Evolutionary conservation across 257 asterid genomes (phyloP).

Genomic region (Salvia rosmarinus): DNA sequence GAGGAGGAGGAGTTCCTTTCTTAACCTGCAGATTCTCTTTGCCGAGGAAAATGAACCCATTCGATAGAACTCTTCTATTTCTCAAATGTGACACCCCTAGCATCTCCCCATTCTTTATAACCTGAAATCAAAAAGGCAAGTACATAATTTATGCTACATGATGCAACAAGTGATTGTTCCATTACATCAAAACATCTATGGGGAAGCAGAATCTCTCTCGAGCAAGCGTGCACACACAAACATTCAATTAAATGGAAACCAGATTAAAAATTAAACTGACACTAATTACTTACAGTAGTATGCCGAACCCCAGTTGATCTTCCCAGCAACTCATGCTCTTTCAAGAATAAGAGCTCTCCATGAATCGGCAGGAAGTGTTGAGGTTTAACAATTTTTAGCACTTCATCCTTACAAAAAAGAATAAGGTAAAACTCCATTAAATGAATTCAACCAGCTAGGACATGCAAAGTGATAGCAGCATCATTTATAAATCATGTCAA

Average conservation of each 20-base stretch:
- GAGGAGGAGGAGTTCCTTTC: slow-evolving; percentile 20
- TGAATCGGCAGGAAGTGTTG: slow-evolving; percentile 98
- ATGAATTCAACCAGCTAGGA: slow-evolving; percentile 19
- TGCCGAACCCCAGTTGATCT: slow-evolving; percentile 95
- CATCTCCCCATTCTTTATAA: slow-evolving; percentile 99
- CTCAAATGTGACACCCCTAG: slow-evolving; percentile 96
- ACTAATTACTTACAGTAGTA: slow-evolving; percentile 68
- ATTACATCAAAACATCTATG: slow-evolving; percentile 16
- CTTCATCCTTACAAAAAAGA: slow-evolving; percentile 75
- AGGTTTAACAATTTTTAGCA: slow-evolving; percentile 92
- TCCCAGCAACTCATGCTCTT: slow-evolving; percentile 95
- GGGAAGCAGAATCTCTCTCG: not conserved
- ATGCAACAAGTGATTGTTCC: slow-evolving; percentile 20
- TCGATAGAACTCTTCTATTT: slow-evolving; percentile 89
- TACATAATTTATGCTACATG: slow-evolving; percentile 13
- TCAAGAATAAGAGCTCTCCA: slow-evolving; percentile 94
- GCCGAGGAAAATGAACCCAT: slow-evolving; percentile 83
- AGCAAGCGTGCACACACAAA: not conserved
- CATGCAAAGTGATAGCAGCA: not conserved
- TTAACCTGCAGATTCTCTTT: slow-evolving; percentile 92
- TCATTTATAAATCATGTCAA: slow-evolving; percentile 3
- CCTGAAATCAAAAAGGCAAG: slow-evolving; percentile 49
- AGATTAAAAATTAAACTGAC: slow-evolving; percentile 7
- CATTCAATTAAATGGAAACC: not conserved
- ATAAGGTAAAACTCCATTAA: slow-evolving; percentile 34